Conservation (phyloP, 2,329 filamentous ascomycete genomes). For the Alternaria brassicicola region DNA sequence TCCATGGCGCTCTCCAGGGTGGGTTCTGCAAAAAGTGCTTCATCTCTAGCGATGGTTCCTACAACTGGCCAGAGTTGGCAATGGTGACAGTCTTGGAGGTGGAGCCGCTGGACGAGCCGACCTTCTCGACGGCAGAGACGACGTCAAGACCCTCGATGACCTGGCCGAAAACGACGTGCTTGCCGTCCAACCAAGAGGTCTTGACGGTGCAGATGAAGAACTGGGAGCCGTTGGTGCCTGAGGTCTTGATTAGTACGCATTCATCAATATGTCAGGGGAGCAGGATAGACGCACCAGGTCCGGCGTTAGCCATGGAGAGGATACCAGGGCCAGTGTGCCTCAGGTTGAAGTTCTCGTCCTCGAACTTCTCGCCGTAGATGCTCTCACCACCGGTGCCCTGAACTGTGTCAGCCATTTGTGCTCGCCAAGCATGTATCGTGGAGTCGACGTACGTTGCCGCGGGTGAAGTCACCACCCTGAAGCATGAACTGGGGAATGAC, state of each 20-base stretch:
- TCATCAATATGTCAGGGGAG: no score
- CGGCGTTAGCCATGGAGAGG: slow-evolving; percentile 96
- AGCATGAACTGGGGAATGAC: slow-evolving; percentile 99
- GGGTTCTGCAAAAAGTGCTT: no score
- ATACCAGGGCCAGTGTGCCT: slow-evolving; percentile 94
- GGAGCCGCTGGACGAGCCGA: slow-evolving; percentile 29
- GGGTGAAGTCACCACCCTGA: slow-evolving; percentile 95
- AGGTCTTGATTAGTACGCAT: background rate
- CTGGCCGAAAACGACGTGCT: slow-evolving; percentile 84
- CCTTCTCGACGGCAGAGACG: slow-evolving; percentile 32
- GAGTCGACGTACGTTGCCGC: slow-evolving; percentile 76
- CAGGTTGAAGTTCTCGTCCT: slow-evolving; percentile 89
- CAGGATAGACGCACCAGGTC: slow-evolving; percentile 56
- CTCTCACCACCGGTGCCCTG: slow-evolving; percentile 78
- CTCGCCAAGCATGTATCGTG: background rate
- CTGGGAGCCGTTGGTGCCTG: slow-evolving; percentile 89
- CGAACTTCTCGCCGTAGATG: slow-evolving; percentile 97
- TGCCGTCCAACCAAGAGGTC: slow-evolving; percentile 80
- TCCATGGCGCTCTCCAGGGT: background rate
- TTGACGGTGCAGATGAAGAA: slow-evolving; percentile 96
- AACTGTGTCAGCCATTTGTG: slow-evolving; percentile 15
- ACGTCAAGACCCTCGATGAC: slow-evolving; percentile 53
- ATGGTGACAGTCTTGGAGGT: slow-evolving; percentile 32
- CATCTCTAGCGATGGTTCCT: no score
- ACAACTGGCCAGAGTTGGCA: slow-evolving; percentile 35